phyloP scores from a whole-genome alignment of 768 basidiomycete species.

The Xanthoconium purpureum region DNA sequence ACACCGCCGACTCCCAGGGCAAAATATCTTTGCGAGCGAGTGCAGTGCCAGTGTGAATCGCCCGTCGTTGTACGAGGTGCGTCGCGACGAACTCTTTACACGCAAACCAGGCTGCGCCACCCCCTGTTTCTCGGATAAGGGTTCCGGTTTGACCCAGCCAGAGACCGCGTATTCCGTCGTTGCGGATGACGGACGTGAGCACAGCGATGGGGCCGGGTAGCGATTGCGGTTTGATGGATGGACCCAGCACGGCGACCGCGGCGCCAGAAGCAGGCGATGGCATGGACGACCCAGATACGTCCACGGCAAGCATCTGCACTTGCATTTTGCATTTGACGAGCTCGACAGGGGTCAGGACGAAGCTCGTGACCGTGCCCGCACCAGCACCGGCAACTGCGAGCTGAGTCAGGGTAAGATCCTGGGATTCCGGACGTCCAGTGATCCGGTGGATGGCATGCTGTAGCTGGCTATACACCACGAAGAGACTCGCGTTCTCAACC shows the following conservation, averaged over 20 bases:
- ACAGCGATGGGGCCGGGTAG: slow-evolving; percentile 77
- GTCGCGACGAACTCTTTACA: slow-evolving; percentile 77
- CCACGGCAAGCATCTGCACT: slow-evolving; percentile 74
- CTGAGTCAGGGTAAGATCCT: slow-evolving; percentile 59
- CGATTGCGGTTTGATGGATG: slow-evolving; percentile 9
- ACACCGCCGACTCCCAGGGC: slow-evolving; percentile 79
- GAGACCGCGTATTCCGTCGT: slow-evolving; percentile 76
- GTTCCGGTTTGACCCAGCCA: slow-evolving; percentile 97
- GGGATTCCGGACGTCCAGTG: slow-evolving; percentile 34
- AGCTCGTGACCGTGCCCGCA: slow-evolving; percentile 85
- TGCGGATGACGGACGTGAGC: slow-evolving; percentile 57
- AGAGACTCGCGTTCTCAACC: slow-evolving; percentile 86
- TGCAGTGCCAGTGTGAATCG: slow-evolving; percentile 19
- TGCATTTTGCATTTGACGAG: slow-evolving; percentile 98
- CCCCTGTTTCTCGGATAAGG: slow-evolving; percentile 89
- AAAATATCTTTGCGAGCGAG: slow-evolving; percentile 47
- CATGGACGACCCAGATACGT: slow-evolving; percentile 13
- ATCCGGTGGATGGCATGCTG: slow-evolving; percentile 56
- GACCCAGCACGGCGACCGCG: slow-evolving; percentile 11
- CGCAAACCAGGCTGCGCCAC: slow-evolving; percentile 87
- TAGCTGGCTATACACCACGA: slow-evolving; percentile 78
- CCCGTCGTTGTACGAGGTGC: slow-evolving; percentile 53
- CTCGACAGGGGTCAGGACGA: slow-evolving; percentile 89
- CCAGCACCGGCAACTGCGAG: slow-evolving; percentile 78
- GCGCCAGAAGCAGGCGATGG: slow-evolving; percentile 14